A percentile compares a stretch with the other conserved stretches of the same genome.
Evolutionary conservation across 495 filamentous ascomycete genomes (phyloP).

Genomic region (Trypethelium eluteriae): DNA sequence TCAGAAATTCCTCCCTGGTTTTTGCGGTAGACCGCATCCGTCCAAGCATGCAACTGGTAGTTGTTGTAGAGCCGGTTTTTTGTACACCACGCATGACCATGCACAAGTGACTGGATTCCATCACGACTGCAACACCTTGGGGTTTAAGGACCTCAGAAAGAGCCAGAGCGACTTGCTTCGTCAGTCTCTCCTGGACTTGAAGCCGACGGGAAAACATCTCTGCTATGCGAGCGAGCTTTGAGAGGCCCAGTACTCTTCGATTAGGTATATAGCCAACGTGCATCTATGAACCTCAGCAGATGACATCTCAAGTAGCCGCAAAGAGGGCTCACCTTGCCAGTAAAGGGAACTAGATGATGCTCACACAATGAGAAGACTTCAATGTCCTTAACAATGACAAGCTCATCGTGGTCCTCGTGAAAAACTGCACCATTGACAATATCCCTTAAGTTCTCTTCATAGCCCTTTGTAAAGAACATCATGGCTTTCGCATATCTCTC

Average conservation of each 20-base stretch:
- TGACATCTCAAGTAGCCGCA: background rate
- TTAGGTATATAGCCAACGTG: slow-evolving; percentile 96
- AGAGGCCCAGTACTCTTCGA: slow-evolving; percentile 80
- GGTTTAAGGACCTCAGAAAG: slow-evolving; percentile 88
- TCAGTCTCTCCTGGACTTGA: slow-evolving; percentile 91
- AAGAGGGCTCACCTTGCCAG: slow-evolving; percentile 60
- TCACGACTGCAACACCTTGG: slow-evolving; percentile 91
- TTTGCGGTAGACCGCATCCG: slow-evolving; percentile 88
- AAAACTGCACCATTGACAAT: slow-evolving; percentile 94
- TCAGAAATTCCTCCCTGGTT: slow-evolving; percentile 90
- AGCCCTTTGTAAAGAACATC: slow-evolving; percentile 98
- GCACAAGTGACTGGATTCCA: slow-evolving; percentile 96
- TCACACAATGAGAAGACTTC: slow-evolving; percentile 94
- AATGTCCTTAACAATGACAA: slow-evolving; percentile 97
- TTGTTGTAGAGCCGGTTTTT: slow-evolving; percentile 79
- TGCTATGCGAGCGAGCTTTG: slow-evolving; percentile 88
- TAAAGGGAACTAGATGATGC: slow-evolving; percentile 95
- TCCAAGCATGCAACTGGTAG: slow-evolving; percentile 92
- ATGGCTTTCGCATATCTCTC: slow-evolving; percentile 91
- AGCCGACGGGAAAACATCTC: slow-evolving; percentile 93
- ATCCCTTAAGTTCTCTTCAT: slow-evolving; percentile 89
- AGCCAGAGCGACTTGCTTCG: slow-evolving; percentile 91
- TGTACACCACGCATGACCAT: slow-evolving; percentile 96
- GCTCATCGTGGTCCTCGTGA: slow-evolving; percentile 91
- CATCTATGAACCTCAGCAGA: slow-evolving; percentile 50